Percentiles rank a stretch among this genome's conserved stretches.
phyloP scores from a whole-genome alignment of 805 yeast genomes.

The Candida koratica region DNA sequence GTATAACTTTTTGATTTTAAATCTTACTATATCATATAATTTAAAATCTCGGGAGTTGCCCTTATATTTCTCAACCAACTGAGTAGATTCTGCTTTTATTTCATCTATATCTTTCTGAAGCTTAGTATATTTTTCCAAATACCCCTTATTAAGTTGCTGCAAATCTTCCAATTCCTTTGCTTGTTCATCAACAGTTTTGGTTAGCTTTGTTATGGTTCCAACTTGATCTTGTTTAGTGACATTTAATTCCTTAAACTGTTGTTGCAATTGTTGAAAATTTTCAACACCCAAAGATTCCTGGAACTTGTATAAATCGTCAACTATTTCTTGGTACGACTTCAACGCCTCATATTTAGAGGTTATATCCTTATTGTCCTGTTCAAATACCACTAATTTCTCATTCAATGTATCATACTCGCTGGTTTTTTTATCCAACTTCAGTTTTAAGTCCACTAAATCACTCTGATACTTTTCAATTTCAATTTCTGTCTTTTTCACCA shows the following conservation, averaged over 20 bases:
- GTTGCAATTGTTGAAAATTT: slow-evolving; percentile 1
- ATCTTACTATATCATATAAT: slow-evolving; percentile 13
- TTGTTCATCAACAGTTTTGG: neutral
- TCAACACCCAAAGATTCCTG: slow-evolving; percentile 1
- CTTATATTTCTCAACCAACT: neutral
- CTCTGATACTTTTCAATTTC: slow-evolving; percentile 5
- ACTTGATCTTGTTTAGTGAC: neutral
- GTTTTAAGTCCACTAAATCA: slow-evolving; percentile 3
- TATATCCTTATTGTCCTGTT: slow-evolving; percentile 4
- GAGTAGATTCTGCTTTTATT: slow-evolving; percentile 1
- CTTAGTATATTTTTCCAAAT: slow-evolving; percentile 1
- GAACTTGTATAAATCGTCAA: neutral
- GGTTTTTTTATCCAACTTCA: slow-evolving; percentile 2
- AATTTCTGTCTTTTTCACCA: slow-evolving; percentile 4
- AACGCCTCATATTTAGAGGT: neutral
- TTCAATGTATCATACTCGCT: slow-evolving; percentile 3
- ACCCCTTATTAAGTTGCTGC: neutral
- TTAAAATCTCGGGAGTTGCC: slow-evolving; percentile 3
- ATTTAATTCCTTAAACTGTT: neutral
- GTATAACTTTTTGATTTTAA: slow-evolving; percentile 7
- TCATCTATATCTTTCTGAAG: slow-evolving; percentile 2
- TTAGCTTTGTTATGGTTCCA: neutral
- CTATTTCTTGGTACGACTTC: neutral
- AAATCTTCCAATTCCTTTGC: neutral
- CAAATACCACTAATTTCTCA: neutral